Conservation (phyloP, 257 asterid species). For the Salvia miltiorrhiza region DNA sequence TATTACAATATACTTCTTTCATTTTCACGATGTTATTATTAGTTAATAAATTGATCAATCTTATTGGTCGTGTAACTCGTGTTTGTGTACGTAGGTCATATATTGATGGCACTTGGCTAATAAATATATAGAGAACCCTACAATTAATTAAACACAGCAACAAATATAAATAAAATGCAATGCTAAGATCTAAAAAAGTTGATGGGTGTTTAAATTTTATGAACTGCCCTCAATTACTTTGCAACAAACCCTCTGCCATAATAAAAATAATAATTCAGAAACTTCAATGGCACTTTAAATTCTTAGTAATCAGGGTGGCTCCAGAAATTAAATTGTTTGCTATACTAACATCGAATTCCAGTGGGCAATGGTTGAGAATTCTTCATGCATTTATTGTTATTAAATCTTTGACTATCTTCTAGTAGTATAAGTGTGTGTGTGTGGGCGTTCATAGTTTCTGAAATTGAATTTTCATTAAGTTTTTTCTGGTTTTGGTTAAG, state of each 20-base stretch:
- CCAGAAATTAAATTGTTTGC: slow-evolving; percentile 13
- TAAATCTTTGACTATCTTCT: too few species aligned
- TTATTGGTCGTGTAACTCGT: neutral
- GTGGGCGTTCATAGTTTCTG: too few species aligned
- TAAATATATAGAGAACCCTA: neutral
- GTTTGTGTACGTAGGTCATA: neutral
- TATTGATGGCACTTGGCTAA: slow-evolving; percentile 10
- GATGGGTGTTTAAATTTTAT: slow-evolving; percentile 25
- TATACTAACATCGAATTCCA: slow-evolving; percentile 8
- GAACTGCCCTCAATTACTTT: slow-evolving; percentile 19
- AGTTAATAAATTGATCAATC: neutral
- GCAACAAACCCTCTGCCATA: slow-evolving; percentile 33
- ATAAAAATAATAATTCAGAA: slow-evolving; percentile 21
- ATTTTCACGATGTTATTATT: neutral
- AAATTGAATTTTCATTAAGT: too few species aligned
- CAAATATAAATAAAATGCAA: neutral
- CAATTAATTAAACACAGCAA: neutral
- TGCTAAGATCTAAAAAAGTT: slow-evolving; percentile 8
- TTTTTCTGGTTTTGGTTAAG: too few species aligned
- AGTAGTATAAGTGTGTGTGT: too few species aligned
- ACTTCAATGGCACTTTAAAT: slow-evolving; percentile 10
- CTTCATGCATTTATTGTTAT: too few species aligned
- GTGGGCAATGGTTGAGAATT: neutral
- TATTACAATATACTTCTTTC: too few species aligned
- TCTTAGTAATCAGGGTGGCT: slow-evolving; percentile 20